Percentiles rank a stretch among this genome's conserved stretches.
These are phyloP conservation scores for Fusarium gaditjirri DNA, from an alignment of 2,329 filamentous ascomycete species.

Conservation along the genomic window DNA sequence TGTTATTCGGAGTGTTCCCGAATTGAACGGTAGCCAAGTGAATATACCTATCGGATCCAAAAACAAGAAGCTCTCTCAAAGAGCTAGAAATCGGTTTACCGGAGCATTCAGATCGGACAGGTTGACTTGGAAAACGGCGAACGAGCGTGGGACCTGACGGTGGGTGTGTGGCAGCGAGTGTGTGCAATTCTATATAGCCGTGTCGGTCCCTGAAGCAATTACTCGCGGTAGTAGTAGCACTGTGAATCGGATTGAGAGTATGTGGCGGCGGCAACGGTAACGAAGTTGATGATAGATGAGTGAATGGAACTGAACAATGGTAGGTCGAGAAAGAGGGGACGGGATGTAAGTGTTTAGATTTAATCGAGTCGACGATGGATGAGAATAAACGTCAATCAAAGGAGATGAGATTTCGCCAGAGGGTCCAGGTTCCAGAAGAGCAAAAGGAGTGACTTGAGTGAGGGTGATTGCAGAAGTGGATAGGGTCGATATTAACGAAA, in stretches of 20 bases:
- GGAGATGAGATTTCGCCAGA: constrained; percentile 39
- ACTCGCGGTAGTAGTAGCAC: constrained; percentile 3
- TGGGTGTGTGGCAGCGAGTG: constrained; percentile 19
- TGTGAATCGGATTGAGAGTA: constrained; percentile 6
- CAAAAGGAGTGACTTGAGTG: constrained; percentile 55
- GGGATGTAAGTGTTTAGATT: constrained; percentile 35
- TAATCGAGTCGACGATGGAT: constrained; percentile 31
- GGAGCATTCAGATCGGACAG: constrained; percentile 50
- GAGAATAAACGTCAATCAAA: constrained; percentile 40
- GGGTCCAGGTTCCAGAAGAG: constrained; percentile 42
- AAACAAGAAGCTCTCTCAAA: constrained; percentile 49
- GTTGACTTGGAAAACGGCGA: constrained; percentile 20
- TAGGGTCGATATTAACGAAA: constrained; percentile 53
- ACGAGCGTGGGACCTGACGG: constrained; percentile 19
- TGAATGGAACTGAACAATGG: constrained; percentile 25
- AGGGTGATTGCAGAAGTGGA: constrained; percentile 53
- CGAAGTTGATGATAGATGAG: neutral
- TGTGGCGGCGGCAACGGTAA: constrained; percentile 19
- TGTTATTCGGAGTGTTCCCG: constrained; percentile 34
- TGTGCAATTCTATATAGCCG: constrained; percentile 26
- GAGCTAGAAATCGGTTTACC: constrained; percentile 49
- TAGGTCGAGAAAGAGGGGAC: constrained; percentile 32
- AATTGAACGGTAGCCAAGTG: constrained; percentile 29
- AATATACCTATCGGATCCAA: constrained; percentile 43
- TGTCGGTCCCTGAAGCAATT: neutral